Base-by-base conservation (phyloP, 257 asterid species). In the Hygrophila difformis region DNA sequence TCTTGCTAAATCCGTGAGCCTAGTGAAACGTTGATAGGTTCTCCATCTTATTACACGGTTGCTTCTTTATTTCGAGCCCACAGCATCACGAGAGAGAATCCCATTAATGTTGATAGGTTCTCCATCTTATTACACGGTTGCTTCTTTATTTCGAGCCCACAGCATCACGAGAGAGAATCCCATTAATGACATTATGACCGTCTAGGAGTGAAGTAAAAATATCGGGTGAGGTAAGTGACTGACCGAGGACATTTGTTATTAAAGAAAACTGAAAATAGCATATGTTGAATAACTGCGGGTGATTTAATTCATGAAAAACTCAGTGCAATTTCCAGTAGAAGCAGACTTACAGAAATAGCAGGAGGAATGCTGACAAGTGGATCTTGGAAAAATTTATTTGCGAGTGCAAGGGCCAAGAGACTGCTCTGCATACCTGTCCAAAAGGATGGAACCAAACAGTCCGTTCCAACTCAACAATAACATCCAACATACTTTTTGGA, bases 351-450 rank as follows among this genome's bases (percentile, higher is more conserved):
- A 26, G 98, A 89, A 66, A 89, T 85, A 48, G 98, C 96, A 12
- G 98, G 96, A 38, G 96, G 89, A 18, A 89, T 86, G 61, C 92
- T 68, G 49, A 85, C 93, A 24, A 89, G 92, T 37, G 98, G 98
- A 57, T 89, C 98, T 68, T 61, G 73, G 53, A 89, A 85, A 53
- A 89, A 82, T 51, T 60, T 89, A 59, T 89, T 89, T 48, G 98
- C 96, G 6, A 89, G 93, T 19, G 94, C 93, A 47, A 85, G 94
- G 45, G 93, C 98, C 64, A 89, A 59, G 62, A 89, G 98, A 62
- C 98, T 85, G 78, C 98, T 89, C 68, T 89, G 98, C 98, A 89
- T 89, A 56, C 97, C 97, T 84, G 63, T 36, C 57, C 24, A 11
- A 57, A 18, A 36, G 45, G 35, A 44, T n/a, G n/a, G n/a, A n/a